Evolutionary conservation across 345 rosid genomes (phyloP), one percentile per base, ranked within the genome.

Genomic region (Pistacia integerrima): DNA sequence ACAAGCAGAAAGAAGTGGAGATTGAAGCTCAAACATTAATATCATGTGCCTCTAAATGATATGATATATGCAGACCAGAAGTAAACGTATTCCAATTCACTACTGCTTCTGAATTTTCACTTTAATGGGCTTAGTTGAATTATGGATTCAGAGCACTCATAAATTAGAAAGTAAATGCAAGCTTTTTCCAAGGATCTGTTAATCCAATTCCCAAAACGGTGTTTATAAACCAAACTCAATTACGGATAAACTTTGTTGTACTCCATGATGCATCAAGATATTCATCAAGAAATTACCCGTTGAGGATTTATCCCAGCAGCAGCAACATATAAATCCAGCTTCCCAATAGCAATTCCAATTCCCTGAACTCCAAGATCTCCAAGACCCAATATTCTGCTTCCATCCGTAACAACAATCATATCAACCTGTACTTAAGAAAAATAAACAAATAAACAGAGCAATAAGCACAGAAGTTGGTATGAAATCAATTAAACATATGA

Each of bases 301-400:
- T 96, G 98, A 68, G 99, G 99, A 86, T 96, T 96, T 67, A 96
- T 91, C 82, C 99, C 99, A 74, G 98, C 99, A 62, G 99, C 99
- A 74, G 98, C 99, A 69, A 95, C 99, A 72, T 95, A 95, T 75
- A 95, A 78, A 84, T 95, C 99, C 77, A 95, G 93, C 88, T 95
- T 95, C 76, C 99, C 98, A 48, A 96, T 88, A 38, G 97, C 84
- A 83, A 93, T 96, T 76, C 94, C 99, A 84, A 96, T 96, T 76
- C 99, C 98, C 75, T 96, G 99, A 76, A 93, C 90, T 78, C 99
- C 99, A 73, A 96, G 89, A 84, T 96, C 99, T 78, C 99, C 99
- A 82, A 96, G 99, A 74, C 99, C 97, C 84, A 96, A 78, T 82
- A 96, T 91, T 85, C 99, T 88, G 89, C 99, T 96, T 84, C 99